Evolutionary conservation across 345 rosid species (phyloP), one percentile per base, ranked within the genome.

Genomic region (Citrus trifoliata): DNA sequence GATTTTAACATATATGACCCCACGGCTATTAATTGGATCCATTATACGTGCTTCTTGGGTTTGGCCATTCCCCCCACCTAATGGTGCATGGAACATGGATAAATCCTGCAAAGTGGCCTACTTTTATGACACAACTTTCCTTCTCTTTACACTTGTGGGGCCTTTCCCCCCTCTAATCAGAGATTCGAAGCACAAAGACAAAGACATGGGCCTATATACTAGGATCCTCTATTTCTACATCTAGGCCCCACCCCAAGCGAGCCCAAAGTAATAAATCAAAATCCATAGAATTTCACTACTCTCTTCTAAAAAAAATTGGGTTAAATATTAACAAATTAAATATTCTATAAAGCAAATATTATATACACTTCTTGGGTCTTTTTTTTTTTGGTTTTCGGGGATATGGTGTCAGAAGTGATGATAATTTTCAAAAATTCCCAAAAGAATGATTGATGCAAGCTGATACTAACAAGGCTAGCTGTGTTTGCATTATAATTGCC

Each of bases 191-290:
- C 80, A 78, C 42, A 10, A 46, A 65, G 76, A 72, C 76, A 72
- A 63, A 80, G 82, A 74, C 84, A 75, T 82, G 81, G 82, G 67
- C 79, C 81, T 58, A 28, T 51, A 69, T 76, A 85, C 84, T 80
- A 76, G 62, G 88, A 82, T 78, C 82, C 85, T 71, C 74, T 78
- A 32, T 78, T 71, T 75, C 63, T 37, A 40, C 71, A 55, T 13
- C 25, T 71, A 16, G 66, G 80, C 28, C 77, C 59, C 62, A 61
- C 22, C 6, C 6, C 25, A 35, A 7, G 10, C n/a, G n/a, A 35
- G 53, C 46, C 51, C 51, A 46, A 3, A 12, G 51, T 46, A 46
- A 13, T 12, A 46, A 13, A 46, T 46, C 5, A 13, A 46, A 12
- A 46, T 46, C 51, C 3, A 46, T 12, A 76, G 38, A 73, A 10